Conservation (phyloP, 495 filamentous ascomycete species). For the Thermochaetoides thermophila region DNA sequence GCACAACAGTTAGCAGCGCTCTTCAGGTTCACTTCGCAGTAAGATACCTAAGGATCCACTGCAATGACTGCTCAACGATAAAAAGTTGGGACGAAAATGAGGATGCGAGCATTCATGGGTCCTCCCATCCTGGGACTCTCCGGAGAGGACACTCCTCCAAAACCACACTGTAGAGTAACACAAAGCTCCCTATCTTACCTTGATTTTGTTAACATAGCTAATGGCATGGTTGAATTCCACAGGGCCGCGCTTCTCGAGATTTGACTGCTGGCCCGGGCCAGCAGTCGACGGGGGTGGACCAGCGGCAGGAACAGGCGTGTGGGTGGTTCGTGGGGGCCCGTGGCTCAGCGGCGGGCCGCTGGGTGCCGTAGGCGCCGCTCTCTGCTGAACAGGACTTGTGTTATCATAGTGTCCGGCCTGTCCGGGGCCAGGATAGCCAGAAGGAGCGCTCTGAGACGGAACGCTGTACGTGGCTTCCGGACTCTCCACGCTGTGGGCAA, state of each 20-base stretch:
- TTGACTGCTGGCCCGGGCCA: slow-evolving; percentile 34
- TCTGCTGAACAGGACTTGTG: slow-evolving; percentile 57
- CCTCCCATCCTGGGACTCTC: too few relatives aligned
- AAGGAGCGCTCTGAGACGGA: slow-evolving; percentile 30
- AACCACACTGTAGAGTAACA: too few relatives aligned
- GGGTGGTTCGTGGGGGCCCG: slow-evolving; percentile 28
- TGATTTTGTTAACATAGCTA: slow-evolving; percentile 99
- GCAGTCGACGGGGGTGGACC: slow-evolving; percentile 28
- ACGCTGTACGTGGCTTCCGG: slow-evolving; percentile 38
- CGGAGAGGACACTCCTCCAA: too few relatives aligned
- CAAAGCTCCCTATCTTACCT: slow-evolving; percentile 39
- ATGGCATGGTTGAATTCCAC: slow-evolving; percentile 99
- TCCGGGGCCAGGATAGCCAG: slow-evolving; percentile 30
- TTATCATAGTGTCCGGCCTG: slow-evolving; percentile 32
- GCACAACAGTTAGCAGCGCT: slow-evolving; percentile 9
- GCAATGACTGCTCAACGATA: too few relatives aligned
- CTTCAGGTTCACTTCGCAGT: too few relatives aligned
- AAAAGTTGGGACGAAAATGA: too few relatives aligned
- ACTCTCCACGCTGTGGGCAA: slow-evolving; percentile 42
- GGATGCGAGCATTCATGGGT: too few relatives aligned
- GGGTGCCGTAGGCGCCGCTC: slow-evolving; percentile 65
- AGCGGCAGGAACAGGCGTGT: slow-evolving; percentile 36
- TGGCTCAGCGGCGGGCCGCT: slow-evolving; percentile 33
- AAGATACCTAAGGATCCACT: too few relatives aligned
- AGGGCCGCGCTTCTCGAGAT: slow-evolving; percentile 73